Evolutionary conservation across 2,329 filamentous ascomycete species (phyloP).

Genomic region (Ophiostoma montium): DNA sequence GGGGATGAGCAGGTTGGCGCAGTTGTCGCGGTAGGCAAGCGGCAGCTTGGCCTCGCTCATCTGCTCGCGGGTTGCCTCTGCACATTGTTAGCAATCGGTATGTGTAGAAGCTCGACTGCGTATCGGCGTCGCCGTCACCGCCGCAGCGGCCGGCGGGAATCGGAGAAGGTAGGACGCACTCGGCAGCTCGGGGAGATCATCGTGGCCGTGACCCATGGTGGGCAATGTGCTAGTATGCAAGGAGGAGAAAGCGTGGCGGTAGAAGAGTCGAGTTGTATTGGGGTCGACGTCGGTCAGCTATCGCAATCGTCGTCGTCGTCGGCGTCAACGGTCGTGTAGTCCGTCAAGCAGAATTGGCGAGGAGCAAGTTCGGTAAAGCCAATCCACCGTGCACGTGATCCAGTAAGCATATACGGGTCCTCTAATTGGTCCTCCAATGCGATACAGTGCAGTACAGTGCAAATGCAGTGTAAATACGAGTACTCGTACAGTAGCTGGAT

Average conservation of each 20-base stretch:
- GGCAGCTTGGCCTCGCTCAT: constrained; percentile 88
- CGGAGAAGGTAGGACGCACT: neutral
- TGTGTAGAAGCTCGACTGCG: neutral
- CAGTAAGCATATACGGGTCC: neutral
- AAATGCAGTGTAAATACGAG: too few species aligned
- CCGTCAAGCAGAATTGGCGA: neutral
- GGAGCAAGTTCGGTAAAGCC: neutral
- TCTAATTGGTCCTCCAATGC: neutral
- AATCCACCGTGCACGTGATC: neutral
- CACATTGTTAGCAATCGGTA: neutral
- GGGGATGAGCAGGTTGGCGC: constrained; percentile 86
- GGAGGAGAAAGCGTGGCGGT: neutral
- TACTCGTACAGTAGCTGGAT: too few species aligned
- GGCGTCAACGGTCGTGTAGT: neutral
- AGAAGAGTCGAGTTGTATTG: neutral
- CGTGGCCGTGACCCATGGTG: constrained; percentile 1
- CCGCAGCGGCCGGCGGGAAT: neutral
- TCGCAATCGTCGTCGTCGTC: neutral
- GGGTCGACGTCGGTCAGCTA: neutral
- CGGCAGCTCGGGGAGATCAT: constrained; percentile 2
- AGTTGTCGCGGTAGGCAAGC: constrained; percentile 85
- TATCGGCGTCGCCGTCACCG: neutral
- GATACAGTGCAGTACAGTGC: too few species aligned
- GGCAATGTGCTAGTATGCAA: neutral
- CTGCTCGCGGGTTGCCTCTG: constrained; percentile 73